Evolutionary conservation across 208 protist species (phyloP).

Genomic region (Leishmania braziliensis): DNA sequence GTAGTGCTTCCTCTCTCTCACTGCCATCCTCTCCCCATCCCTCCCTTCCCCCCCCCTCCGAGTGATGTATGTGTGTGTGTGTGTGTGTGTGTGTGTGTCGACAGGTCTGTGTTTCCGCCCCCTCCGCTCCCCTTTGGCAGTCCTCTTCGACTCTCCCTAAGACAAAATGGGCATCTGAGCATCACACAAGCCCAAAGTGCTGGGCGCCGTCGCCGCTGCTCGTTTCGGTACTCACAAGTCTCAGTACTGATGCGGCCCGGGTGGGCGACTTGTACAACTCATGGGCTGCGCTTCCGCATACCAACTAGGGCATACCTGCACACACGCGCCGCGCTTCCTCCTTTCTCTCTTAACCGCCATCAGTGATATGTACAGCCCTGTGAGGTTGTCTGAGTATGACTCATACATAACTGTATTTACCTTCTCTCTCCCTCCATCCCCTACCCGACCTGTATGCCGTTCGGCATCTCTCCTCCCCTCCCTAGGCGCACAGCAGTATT

Average conservation of each 20-base stretch:
- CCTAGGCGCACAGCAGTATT: not conserved
- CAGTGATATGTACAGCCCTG: not conserved
- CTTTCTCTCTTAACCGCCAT: not conserved
- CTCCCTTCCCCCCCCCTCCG: not conserved
- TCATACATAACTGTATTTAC: not conserved
- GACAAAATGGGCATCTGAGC: not conserved
- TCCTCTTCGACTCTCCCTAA: no score
- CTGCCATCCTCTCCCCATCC: not conserved
- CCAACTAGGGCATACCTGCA: not conserved
- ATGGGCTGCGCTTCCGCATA: not conserved
- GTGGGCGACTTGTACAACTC: not conserved
- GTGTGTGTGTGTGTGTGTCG: not conserved
- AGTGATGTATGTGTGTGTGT: not conserved
- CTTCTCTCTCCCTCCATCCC: not conserved
- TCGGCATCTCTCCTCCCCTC: not conserved
- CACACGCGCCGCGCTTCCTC: not conserved
- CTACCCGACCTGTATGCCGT: not conserved
- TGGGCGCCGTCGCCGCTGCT: not conserved
- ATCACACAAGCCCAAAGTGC: not conserved
- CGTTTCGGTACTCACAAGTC: not conserved
- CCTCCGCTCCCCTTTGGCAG: not conserved
- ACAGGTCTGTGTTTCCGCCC: not conserved
- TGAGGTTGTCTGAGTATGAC: not conserved
- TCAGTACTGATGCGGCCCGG: not conserved
- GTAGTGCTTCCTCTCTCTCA: not conserved